Percentiles rank a stretch among this genome's conserved stretches.
phyloP scores from a whole-genome alignment of 73 alveolate species.

The Durusdinium trenchii region DNA sequence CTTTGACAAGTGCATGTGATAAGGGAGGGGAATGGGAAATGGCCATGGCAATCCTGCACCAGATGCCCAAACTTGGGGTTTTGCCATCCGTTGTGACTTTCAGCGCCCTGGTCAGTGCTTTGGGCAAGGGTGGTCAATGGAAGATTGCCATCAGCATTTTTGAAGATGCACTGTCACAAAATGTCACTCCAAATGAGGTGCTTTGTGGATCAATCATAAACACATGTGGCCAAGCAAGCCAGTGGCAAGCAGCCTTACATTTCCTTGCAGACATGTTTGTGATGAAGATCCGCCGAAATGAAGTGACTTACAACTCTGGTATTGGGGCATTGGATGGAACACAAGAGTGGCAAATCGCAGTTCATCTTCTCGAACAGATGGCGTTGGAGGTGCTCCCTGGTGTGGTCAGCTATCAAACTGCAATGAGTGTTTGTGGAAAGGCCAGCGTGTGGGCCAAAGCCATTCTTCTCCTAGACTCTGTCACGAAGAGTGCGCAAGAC shows the following conservation, averaged over 20 bases:
- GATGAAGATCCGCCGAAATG: not conserved
- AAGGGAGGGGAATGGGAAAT: constrained; percentile 43
- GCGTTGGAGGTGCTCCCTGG: not conserved
- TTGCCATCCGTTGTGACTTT: not conserved
- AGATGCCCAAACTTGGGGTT: not conserved
- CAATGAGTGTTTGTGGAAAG: not conserved
- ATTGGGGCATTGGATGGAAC: constrained; percentile 33
- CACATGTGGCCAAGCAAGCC: constrained; percentile 10
- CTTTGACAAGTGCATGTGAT: constrained; percentile 29
- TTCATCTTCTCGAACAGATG: not conserved
- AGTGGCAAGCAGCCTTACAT: constrained; percentile 24
- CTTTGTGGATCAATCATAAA: constrained; percentile 20
- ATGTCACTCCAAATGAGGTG: constrained; percentile 1
- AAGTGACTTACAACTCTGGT: constrained; percentile 51
- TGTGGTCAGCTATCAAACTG: constrained; percentile 5
- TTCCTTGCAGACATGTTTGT: not conserved
- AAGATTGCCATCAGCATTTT: not conserved
- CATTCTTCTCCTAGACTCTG: not conserved
- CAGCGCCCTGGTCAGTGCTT: constrained; percentile 12
- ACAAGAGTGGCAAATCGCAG: constrained; percentile 22
- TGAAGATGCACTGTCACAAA: not conserved
- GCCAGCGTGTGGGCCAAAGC: constrained; percentile 34
- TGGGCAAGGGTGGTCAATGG: constrained; percentile 56
- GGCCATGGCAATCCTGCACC: not conserved
- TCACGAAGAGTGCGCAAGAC: not conserved